Conservation (phyloP, 2,329 filamentous ascomycete genomes). For the Phyllosticta citribraziliensis region DNA sequence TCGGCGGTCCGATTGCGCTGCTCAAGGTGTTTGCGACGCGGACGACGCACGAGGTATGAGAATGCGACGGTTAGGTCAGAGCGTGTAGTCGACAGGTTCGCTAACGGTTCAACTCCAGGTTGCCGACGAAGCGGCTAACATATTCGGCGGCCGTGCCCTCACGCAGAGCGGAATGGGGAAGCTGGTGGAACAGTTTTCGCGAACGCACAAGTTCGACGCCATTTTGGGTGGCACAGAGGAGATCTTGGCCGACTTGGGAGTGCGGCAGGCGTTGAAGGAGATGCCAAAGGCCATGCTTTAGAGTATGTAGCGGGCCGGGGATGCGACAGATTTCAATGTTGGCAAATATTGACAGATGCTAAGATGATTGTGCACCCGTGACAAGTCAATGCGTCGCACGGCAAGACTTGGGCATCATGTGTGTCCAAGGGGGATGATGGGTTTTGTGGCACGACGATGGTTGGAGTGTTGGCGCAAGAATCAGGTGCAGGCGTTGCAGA, state of each 20-base stretch:
- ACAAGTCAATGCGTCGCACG: background rate
- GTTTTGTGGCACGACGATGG: background rate
- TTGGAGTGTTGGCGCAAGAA: constrained; percentile 1
- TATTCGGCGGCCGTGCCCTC: constrained; percentile 72
- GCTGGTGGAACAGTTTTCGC: constrained; percentile 74
- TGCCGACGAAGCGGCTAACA: constrained; percentile 74
- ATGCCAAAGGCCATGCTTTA: constrained; percentile 81
- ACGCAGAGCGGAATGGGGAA: constrained; percentile 77
- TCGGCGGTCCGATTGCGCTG: constrained; percentile 72
- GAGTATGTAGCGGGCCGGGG: constrained; percentile 1
- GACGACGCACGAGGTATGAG: constrained; percentile 54
- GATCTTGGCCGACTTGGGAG: constrained; percentile 69
- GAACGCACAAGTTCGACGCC: constrained; percentile 64
- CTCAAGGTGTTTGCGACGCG: constrained; percentile 72
- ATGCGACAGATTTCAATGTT: background rate
- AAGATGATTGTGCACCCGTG: background rate
- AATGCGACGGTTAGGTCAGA: background rate
- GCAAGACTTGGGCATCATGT: background rate
- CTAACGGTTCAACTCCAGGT: constrained; percentile 31
- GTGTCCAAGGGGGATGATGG: background rate
- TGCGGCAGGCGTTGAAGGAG: constrained; percentile 71
- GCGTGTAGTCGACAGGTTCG: background rate
- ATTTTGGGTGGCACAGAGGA: constrained; percentile 72
- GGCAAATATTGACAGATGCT: background rate
- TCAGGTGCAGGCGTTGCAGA: background rate